Conservation (phyloP, 108 stramenopile species). For the Seminavis robusta region DNA sequence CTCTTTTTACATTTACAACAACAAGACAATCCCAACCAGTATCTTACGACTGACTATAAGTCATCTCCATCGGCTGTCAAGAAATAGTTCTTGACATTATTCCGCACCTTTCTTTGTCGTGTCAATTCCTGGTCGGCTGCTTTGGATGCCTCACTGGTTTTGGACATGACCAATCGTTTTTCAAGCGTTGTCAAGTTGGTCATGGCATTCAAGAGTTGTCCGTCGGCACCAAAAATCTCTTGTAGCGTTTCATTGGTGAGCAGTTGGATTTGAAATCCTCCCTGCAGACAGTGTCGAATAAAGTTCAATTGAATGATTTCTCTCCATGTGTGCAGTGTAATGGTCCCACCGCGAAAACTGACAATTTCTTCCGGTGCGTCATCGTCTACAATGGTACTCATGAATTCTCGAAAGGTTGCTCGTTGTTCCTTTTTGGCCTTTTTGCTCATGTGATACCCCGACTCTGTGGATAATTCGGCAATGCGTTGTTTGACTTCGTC, state of each 20-base stretch:
- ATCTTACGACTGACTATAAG: no score
- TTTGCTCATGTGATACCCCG: slow-evolving; percentile 71
- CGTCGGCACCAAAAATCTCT: slow-evolving; percentile 65
- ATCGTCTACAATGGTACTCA: slow-evolving; percentile 77
- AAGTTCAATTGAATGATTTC: slow-evolving; percentile 79
- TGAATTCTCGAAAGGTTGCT: slow-evolving; percentile 76
- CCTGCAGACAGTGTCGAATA: slow-evolving; percentile 78
- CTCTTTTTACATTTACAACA: no score
- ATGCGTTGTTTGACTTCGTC: slow-evolving; percentile 75
- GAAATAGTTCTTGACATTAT: slow-evolving; percentile 82
- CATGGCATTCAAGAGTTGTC: slow-evolving; percentile 21
- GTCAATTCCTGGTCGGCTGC: slow-evolving; percentile 55
- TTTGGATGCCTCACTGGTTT: slow-evolving; percentile 76
- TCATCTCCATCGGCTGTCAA: slow-evolving; percentile 71
- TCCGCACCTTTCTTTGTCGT: slow-evolving; percentile 57
- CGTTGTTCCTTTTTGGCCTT: slow-evolving; percentile 81
- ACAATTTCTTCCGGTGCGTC: slow-evolving; percentile 56
- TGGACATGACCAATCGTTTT: slow-evolving; percentile 65
- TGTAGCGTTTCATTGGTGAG: slow-evolving; percentile 77
- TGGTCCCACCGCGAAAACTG: slow-evolving; percentile 58
- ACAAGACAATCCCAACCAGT: no score
- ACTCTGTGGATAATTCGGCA: slow-evolving; percentile 63
- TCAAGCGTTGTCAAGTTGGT: slow-evolving; percentile 62
- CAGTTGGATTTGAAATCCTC: slow-evolving; percentile 79
- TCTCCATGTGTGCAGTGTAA: slow-evolving; percentile 61